phyloP scores from a whole-genome alignment of 108 stramenopile species.

The Tribonema minus region DNA sequence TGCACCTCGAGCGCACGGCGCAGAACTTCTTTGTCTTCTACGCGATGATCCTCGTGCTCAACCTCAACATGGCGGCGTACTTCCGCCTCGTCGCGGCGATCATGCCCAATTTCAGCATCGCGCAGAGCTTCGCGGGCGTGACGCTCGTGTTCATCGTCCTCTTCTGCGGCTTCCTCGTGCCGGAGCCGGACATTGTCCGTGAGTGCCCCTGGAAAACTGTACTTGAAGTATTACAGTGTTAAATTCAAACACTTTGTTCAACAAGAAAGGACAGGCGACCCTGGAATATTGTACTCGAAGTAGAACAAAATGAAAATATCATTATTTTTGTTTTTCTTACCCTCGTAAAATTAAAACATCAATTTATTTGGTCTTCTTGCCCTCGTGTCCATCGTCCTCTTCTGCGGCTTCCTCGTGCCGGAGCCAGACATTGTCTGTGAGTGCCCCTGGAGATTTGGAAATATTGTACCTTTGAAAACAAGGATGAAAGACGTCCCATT shows the following conservation, averaged over 20 bases:
- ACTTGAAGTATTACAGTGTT: too few species aligned
- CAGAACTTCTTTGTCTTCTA: constrained; percentile 46
- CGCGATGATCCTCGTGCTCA: constrained; percentile 6
- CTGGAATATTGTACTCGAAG: too few species aligned
- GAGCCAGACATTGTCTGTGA: not conserved
- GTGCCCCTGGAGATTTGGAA: not conserved
- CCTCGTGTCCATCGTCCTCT: constrained; percentile 52
- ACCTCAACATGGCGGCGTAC: constrained; percentile 41
- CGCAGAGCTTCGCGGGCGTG: constrained; percentile 33
- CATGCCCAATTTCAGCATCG: constrained; percentile 40
- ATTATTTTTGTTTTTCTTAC: too few species aligned
- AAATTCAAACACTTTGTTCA: too few species aligned
- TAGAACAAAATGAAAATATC: too few species aligned
- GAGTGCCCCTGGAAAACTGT: too few species aligned
- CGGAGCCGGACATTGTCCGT: constrained; percentile 12
- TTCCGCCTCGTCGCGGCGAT: constrained; percentile 41
- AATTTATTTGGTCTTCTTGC: too few species aligned
- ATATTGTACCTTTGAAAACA: too few species aligned
- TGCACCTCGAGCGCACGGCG: constrained; percentile 12
- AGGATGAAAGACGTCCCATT: too few species aligned
- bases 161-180: constrained; percentile 57
- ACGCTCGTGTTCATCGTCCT: constrained; percentile 50
- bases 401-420: constrained; percentile 56
- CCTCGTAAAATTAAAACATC: too few species aligned
- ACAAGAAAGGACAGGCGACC: too few species aligned